These are phyloP conservation scores for Epichloe hybrida DNA, from an alignment of 2,329 filamentous ascomycete species.

Conservation along the genomic window DNA sequence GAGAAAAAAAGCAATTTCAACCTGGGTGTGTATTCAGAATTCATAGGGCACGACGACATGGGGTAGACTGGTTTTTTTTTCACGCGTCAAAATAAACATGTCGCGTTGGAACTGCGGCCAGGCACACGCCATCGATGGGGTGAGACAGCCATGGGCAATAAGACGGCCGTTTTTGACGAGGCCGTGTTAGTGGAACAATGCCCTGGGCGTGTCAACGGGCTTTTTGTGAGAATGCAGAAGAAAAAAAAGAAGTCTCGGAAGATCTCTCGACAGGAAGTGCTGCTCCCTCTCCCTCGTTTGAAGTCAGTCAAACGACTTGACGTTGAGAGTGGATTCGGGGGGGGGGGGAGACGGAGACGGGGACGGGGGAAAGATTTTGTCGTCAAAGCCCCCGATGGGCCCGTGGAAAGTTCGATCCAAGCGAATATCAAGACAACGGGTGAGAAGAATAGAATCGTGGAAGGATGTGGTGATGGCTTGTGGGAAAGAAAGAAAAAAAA, in stretches of 20 bases:
- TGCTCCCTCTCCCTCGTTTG: no score
- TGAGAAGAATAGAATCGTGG: not conserved
- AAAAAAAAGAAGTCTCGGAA: no score
- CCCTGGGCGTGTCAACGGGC: no score
- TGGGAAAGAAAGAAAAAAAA: no score
- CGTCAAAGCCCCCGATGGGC: not conserved
- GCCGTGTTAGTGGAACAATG: no score
- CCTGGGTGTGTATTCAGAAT: no score
- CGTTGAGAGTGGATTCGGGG: not conserved
- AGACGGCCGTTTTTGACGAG: no score
- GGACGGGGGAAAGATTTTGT: not conserved
- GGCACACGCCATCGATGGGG: no score
- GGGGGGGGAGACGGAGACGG: not conserved
- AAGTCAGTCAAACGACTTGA: not conserved
- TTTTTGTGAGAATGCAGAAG: not conserved
- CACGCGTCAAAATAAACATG: not conserved
- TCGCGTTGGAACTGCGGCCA: not conserved
- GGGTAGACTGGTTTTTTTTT: not conserved
- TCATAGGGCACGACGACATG: no score
- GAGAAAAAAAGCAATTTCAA: not conserved
- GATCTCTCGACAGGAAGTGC: no score
- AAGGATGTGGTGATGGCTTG: not conserved
- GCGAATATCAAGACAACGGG: not conserved
- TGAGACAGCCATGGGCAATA: no score
- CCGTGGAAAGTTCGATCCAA: conserved; percentile 1